Evolutionary conservation across 208 protist species (phyloP).

Genomic region (Leishmania gerbilli): DNA sequence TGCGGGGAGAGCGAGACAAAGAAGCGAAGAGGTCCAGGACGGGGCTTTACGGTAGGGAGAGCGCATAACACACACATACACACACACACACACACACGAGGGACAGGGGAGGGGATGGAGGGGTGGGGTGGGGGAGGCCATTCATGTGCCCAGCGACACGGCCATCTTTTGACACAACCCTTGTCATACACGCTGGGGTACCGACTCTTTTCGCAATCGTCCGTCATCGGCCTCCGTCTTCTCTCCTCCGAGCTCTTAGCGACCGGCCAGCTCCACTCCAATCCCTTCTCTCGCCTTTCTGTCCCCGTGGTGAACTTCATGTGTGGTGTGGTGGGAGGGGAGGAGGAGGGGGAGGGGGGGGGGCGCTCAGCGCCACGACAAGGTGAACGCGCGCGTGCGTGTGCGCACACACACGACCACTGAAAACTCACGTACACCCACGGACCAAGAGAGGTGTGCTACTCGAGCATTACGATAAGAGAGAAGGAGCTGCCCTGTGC

Average conservation of each 20-base stretch:
- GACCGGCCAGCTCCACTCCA: neutral
- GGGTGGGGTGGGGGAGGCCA: neutral
- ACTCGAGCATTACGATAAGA: constrained; percentile 59
- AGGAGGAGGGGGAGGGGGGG: neutral
- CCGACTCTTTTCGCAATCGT: neutral
- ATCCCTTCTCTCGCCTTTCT: neutral
- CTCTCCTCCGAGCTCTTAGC: neutral
- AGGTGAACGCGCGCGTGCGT: neutral
- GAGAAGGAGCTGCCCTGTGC: constrained; percentile 61
- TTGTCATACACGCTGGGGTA: neutral
- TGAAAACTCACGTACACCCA: neutral
- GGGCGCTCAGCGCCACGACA: neutral
- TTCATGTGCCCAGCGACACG: neutral
- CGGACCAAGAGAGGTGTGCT: neutral
- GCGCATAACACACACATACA: too few species aligned
- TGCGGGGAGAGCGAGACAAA: neutral
- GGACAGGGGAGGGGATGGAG: neutral
- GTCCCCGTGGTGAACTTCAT: neutral
- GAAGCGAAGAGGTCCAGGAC: neutral
- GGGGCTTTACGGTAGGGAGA: neutral
- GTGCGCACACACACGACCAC: too few species aligned
- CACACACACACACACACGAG: neutral
- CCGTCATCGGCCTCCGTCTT: neutral
- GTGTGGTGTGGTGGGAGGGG: neutral
- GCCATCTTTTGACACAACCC: neutral